A percentile compares a stretch with the other conserved stretches of the same genome.
Conservation (phyloP, 345 rosid species). For the Eucalyptus tenuipes region DNA sequence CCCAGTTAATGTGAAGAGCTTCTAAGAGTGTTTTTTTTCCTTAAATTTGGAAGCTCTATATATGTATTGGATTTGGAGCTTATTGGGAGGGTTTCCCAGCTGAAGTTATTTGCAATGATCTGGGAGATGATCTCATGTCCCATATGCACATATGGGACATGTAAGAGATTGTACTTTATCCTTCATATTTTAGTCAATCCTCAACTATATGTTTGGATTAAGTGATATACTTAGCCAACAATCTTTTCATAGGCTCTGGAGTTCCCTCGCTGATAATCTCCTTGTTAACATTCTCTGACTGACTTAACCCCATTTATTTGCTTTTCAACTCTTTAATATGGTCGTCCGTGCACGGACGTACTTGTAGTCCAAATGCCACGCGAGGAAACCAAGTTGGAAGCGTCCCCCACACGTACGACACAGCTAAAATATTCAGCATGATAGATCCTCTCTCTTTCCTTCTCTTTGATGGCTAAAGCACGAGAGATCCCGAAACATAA, state of each 20-base stretch:
- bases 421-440: background rate
- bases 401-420: background rate
- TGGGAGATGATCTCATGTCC: background rate
- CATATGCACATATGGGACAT: background rate
- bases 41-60: background rate
- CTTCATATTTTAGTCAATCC: background rate
- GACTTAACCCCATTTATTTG: background rate
- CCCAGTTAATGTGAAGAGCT: background rate
- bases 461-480: background rate
- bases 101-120: background rate
- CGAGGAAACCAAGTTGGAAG: background rate
- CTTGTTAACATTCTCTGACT: background rate
- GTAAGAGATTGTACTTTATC: background rate
- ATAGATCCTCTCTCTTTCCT: background rate
- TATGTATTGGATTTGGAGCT: background rate
- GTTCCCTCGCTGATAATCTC: background rate
- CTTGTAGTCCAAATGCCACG: background rate
- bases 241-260: background rate
- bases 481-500: background rate
- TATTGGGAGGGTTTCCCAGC: background rate
- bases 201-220: background rate
- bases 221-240: background rate
- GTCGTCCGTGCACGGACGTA: background rate
- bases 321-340: background rate
- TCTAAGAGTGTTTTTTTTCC: background rate